Conservation (phyloP, 1,139 yeast genomes). For the Kluyveromyces sp. region DNA sequence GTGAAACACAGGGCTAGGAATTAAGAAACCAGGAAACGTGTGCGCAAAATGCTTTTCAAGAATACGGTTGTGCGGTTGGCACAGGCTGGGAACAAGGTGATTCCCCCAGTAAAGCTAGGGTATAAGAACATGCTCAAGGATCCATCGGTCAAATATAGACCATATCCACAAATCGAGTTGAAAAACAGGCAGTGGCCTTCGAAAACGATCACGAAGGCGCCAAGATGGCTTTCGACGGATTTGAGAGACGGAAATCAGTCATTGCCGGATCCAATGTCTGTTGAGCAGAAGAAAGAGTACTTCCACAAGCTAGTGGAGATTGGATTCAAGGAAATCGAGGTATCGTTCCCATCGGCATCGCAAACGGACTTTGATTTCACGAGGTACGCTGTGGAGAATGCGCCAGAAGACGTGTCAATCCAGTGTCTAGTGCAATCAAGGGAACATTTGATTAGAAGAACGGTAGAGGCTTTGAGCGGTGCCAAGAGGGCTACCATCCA, state of each 20-base stretch:
- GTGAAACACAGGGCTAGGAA: background rate
- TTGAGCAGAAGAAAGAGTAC: slow-evolving; percentile 81
- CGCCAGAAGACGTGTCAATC: slow-evolving; percentile 87
- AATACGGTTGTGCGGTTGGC: slow-evolving; percentile 13
- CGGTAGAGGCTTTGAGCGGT: slow-evolving; percentile 82
- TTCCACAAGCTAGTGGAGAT: slow-evolving; percentile 79
- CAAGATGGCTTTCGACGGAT: slow-evolving; percentile 95
- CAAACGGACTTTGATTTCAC: slow-evolving; percentile 96
- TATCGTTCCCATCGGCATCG: slow-evolving; percentile 92
- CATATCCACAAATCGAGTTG: slow-evolving; percentile 59
- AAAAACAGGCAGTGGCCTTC: slow-evolving; percentile 87
- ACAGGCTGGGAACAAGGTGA: slow-evolving; percentile 18
- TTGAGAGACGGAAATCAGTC: slow-evolving; percentile 96
- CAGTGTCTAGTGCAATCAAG: slow-evolving; percentile 92
- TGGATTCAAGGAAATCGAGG: slow-evolving; percentile 96
- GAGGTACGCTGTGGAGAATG: slow-evolving; percentile 81
- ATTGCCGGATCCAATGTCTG: slow-evolving; percentile 93
- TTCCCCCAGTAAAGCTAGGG: slow-evolving; percentile 28
- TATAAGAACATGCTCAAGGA: slow-evolving; percentile 51
- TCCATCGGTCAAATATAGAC: slow-evolving; percentile 69
- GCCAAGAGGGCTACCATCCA: slow-evolving; percentile 89
- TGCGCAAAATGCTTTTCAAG: slow-evolving; percentile 5
- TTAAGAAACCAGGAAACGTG: background rate
- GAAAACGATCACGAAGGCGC: slow-evolving; percentile 65
- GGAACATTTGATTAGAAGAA: slow-evolving; percentile 79